These are phyloP conservation scores for Leptographium galeiforme DNA, from an alignment of 2,329 filamentous ascomycete species.

Conservation along the genomic window DNA sequence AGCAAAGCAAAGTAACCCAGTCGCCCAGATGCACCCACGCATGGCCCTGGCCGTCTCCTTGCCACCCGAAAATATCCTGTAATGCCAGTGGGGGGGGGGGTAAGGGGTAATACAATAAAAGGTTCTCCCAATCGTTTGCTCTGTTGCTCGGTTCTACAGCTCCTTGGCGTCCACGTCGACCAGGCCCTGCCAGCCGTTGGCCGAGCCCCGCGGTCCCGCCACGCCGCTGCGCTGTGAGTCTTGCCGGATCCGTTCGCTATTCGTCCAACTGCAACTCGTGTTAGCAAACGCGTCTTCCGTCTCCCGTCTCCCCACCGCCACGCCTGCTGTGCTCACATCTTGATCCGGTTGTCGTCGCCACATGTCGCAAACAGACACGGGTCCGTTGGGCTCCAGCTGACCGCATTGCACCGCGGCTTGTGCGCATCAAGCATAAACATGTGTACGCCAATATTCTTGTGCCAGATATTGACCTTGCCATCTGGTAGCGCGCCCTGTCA, in stretches of 20 bases:
- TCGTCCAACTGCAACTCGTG: constrained; percentile 21
- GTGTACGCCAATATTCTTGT: constrained; percentile 64
- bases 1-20: not conserved
- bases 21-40: not conserved
- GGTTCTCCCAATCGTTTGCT: not conserved
- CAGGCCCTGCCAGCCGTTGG: constrained; percentile 12
- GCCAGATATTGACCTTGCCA: constrained; percentile 73
- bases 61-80: not conserved
- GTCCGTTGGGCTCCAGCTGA: constrained; percentile 77
- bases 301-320: not conserved
- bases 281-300: not conserved
- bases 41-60: not conserved
- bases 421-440: constrained; percentile 71
- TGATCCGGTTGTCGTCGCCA: constrained; percentile 73
- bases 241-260: constrained; percentile 18
- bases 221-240: constrained; percentile 8
- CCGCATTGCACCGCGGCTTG: constrained; percentile 64
- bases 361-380: constrained; percentile 79
- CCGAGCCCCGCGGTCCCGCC: constrained; percentile 4
- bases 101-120: not conserved
- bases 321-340: constrained; percentile 53
- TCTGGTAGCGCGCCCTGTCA: constrained; percentile 22
- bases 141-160: too few relatives aligned
- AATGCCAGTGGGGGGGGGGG: not conserved
- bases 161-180: not conserved